A percentile compares a stretch with the other conserved stretches of the same genome.
phyloP scores from a whole-genome alignment of 768 basidiomycete genomes.

The Leccinum aurantiacum region DNA sequence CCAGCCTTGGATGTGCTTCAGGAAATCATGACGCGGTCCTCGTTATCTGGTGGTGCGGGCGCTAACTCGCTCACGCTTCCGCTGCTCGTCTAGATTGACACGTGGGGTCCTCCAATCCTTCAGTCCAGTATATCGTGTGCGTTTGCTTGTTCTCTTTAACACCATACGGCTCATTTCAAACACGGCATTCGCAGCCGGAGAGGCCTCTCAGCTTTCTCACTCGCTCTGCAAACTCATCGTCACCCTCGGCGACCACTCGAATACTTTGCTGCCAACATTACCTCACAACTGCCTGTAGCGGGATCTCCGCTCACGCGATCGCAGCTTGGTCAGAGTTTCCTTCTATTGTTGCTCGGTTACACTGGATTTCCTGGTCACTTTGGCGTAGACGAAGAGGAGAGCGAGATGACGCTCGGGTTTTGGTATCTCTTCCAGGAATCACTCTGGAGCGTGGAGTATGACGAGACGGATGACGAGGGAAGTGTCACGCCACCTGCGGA shows the following conservation, averaged over 20 bases:
- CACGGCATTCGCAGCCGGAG: conserved; percentile 14
- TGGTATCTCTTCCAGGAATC: too few species aligned
- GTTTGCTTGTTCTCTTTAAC: conserved; percentile 12
- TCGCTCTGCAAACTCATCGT: conserved; percentile 80
- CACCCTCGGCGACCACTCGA: conserved; percentile 85
- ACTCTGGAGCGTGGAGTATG: too few species aligned
- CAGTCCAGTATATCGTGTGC: conserved; percentile 37
- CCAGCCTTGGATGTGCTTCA: conserved; percentile 70
- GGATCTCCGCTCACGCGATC: too few species aligned
- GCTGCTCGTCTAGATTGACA: conserved; percentile 74
- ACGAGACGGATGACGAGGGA: too few species aligned
- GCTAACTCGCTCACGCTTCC: conserved; percentile 79
- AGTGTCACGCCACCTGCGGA: too few species aligned
- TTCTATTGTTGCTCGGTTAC: too few species aligned
- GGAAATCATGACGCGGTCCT: conserved; percentile 75
- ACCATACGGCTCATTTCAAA: background rate
- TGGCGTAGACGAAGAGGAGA: too few species aligned
- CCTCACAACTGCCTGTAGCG: conserved; percentile 35
- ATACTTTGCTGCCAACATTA: conserved; percentile 75
- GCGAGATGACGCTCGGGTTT: too few species aligned
- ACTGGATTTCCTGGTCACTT: too few species aligned
- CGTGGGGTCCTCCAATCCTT: conserved; percentile 49
- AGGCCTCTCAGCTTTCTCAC: conserved; percentile 56
- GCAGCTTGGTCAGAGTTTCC: too few species aligned
- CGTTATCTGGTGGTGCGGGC: conserved; percentile 69